phyloP scores from a whole-genome alignment of 2,329 filamentous ascomycete genomes.

The Trichoderma atrobrunneum region DNA sequence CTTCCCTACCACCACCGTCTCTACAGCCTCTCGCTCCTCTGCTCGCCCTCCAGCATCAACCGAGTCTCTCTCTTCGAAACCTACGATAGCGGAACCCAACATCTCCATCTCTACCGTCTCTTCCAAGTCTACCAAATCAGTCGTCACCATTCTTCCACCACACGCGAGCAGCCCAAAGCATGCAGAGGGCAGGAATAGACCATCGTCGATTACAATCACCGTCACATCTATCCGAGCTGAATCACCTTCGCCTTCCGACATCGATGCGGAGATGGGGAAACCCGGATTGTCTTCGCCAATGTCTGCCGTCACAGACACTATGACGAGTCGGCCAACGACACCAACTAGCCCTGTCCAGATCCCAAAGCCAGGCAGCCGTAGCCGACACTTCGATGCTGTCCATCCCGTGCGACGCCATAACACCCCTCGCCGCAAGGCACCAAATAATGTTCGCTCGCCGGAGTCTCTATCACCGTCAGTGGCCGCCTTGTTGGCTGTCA shows the following conservation, averaged over 20 bases:
- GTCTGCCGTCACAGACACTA: conserved; percentile 29
- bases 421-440: conserved; percentile 33
- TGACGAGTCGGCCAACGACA: conserved; percentile 30
- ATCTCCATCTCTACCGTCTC: neutral
- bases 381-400: conserved; percentile 28
- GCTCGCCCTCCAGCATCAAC: neutral
- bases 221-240: conserved; percentile 21
- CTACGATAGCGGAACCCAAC: neutral
- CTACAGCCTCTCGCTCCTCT: neutral
- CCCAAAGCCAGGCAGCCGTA: conserved; percentile 42
- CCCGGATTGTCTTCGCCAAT: conserved; percentile 33
- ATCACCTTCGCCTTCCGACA: conserved; percentile 20
- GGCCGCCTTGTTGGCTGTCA: conserved; percentile 59
- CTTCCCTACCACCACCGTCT: neutral
- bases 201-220: conserved; percentile 22
- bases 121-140: neutral
- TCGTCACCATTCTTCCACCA: conserved; percentile 19
- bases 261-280: conserved; percentile 36
- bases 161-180: conserved; percentile 30
- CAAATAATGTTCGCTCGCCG: conserved; percentile 47
- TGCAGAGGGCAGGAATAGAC: conserved; percentile 28
- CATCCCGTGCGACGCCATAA: conserved; percentile 39
- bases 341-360: conserved; percentile 56
- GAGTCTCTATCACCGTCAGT: conserved; percentile 58
- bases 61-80: neutral